Conservation (phyloP, 768 basidiomycete species). For the Cystofilobasidium ferigula region DNA sequence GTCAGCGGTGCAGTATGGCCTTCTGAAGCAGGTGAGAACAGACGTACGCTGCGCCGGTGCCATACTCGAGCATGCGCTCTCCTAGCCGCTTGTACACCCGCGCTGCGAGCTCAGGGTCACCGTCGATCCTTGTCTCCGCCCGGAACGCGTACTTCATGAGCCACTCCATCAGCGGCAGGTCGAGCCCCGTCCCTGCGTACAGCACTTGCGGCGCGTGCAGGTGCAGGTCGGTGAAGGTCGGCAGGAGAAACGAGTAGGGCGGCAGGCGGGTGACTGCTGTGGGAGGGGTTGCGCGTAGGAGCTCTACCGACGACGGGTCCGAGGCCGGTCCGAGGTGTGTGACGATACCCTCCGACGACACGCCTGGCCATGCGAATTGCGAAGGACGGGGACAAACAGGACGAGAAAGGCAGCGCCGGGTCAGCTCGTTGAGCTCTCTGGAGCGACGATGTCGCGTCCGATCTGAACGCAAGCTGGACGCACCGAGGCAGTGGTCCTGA, state of each 20-base stretch:
- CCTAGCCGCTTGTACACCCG: slow-evolving; percentile 60
- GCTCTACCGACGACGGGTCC: background rate
- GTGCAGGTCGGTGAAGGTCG: slow-evolving; percentile 71
- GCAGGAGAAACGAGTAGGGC: slow-evolving; percentile 49
- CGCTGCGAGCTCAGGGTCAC: slow-evolving; percentile 49
- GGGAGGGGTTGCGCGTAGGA: slow-evolving; percentile 39
- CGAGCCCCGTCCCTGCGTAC: slow-evolving; percentile 75
- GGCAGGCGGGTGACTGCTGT: slow-evolving; percentile 12
- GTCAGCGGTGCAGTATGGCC: background rate
- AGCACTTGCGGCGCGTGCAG: slow-evolving; percentile 82
- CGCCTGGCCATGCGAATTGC: slow-evolving; percentile 12
- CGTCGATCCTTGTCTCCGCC: slow-evolving; percentile 66
- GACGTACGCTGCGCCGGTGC: slow-evolving; percentile 55
- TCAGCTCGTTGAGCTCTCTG: slow-evolving; percentile 3
- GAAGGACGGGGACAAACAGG: background rate
- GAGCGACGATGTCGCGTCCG: slow-evolving; percentile 17
- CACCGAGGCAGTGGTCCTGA: slow-evolving; percentile 50
- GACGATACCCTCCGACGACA: slow-evolving; percentile 29
- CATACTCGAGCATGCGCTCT: slow-evolving; percentile 54
- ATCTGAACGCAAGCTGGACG: slow-evolving; percentile 34
- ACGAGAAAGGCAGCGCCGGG: background rate
- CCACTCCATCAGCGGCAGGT: slow-evolving; percentile 44
- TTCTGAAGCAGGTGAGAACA: background rate
- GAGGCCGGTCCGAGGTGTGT: slow-evolving; percentile 14
- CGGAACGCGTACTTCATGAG: slow-evolving; percentile 56